phyloP scores from a whole-genome alignment of 1,139 yeast genomes.

The Pichia sp. region DNA sequence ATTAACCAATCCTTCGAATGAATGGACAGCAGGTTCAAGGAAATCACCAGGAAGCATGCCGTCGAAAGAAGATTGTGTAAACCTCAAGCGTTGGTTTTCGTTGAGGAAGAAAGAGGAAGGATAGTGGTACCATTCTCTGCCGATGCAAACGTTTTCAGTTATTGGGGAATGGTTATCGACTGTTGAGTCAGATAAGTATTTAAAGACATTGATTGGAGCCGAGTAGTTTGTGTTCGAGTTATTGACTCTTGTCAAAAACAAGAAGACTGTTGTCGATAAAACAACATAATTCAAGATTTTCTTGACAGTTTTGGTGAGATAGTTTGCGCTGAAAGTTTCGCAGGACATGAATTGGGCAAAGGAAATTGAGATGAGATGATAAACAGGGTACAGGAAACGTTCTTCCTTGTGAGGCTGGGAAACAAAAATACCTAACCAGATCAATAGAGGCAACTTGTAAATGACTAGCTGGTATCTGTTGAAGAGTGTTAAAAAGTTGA shows the following conservation, averaged over 20 bases:
- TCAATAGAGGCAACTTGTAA: conserved; percentile 39
- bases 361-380: conserved; percentile 60
- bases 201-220: conserved; percentile 52
- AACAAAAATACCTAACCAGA: conserved; percentile 68
- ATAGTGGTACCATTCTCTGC: conserved; percentile 92
- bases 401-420: conserved; percentile 92
- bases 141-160: conserved; percentile 64
- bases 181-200: conserved; percentile 27
- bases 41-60: conserved; percentile 91
- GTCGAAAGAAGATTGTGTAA: conserved; percentile 72
- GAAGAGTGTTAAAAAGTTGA: conserved; percentile 17
- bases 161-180: conserved; percentile 14
- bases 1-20: conserved; percentile 27
- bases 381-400: conserved; percentile 81
- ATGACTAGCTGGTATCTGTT: conserved; percentile 26
- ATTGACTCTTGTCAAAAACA: conserved; percentile 31
- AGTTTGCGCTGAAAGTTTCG: conserved; percentile 9
- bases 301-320: conserved; percentile 9
- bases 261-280: not conserved
- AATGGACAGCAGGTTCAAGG: conserved; percentile 37
- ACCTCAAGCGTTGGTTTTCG: conserved; percentile 53
- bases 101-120: conserved; percentile 80
- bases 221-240: conserved; percentile 56
- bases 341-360: conserved; percentile 49
- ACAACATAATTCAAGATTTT: conserved; percentile 11